These are phyloP conservation scores for Lyophyllum decastes DNA, from an alignment of 768 basidiomycete genomes.

Conservation along the genomic window DNA sequence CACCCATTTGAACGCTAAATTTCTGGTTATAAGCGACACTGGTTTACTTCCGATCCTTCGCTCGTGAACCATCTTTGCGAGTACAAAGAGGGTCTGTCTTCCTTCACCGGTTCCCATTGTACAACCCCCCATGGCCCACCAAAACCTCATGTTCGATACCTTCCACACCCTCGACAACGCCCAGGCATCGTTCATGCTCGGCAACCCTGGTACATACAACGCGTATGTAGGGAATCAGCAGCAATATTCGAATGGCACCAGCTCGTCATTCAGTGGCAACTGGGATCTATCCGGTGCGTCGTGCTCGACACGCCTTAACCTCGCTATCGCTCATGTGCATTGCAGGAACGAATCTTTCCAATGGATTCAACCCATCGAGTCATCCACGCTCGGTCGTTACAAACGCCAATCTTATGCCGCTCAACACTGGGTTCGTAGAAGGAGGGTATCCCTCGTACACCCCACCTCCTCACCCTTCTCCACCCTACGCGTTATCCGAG, in stretches of 20 bases:
- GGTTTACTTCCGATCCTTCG: slow-evolving; percentile 1
- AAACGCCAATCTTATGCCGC: background rate
- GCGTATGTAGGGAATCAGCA: slow-evolving; percentile 9
- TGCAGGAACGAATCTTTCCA: background rate
- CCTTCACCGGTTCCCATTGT: slow-evolving; percentile 2
- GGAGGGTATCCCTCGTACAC: slow-evolving; percentile 8
- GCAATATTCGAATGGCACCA: slow-evolving; percentile 8
- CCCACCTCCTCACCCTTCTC: background rate
- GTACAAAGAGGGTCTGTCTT: slow-evolving; percentile 8
- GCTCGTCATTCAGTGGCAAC: slow-evolving; percentile 7
- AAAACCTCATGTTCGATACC: slow-evolving; percentile 10
- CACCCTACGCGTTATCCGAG: slow-evolving; percentile 8
- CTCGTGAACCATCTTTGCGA: background rate
- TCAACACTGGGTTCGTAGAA: background rate
- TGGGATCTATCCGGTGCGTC: slow-evolving; percentile 13
- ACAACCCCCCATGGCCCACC: slow-evolving; percentile 10
- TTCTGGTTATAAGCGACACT: slow-evolving; percentile 16
- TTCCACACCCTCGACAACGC: slow-evolving; percentile 15
- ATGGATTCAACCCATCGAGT: slow-evolving; percentile 1
- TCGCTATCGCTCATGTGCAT: background rate
- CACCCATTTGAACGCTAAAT: slow-evolving; percentile 14
- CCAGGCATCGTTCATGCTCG: slow-evolving; percentile 12
- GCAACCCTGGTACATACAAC: slow-evolving; percentile 12
- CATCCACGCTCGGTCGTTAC: slow-evolving; percentile 8
- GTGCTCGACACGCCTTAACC: background rate